Base-by-base conservation (phyloP, 495 filamentous ascomycete genomes). In the Wilcoxina mikolae region DNA sequence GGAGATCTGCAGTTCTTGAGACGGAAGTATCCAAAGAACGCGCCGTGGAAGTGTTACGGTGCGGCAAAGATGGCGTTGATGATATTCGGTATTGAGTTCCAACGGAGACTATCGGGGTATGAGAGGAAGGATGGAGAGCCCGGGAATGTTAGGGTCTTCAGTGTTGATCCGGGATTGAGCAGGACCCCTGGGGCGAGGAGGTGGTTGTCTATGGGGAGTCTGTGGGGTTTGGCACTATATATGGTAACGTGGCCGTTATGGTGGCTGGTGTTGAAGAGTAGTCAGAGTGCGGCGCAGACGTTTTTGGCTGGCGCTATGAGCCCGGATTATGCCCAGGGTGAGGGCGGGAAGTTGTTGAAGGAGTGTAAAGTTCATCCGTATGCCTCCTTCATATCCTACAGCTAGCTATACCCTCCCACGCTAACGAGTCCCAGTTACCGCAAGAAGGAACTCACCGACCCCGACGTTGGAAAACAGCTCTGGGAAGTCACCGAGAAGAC, bases 21-120 rank as follows among this genome's bases (percentile, higher is more conserved):
- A 12, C 56, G 64, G 3, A 54, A 56, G 27, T 66, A 66, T 44
- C 64, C 64, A 28, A 31, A 25, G 3, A 29, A 25, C 26, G 66
- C 72, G 55, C 68, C 69, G 24, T 80, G 77, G 77, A 62, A 70
- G 15, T 78, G 86, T 18, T 95, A 93, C 68, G 83, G 81, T 12
- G 76, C 85, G 28, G 91, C 86, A 68, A 95, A 96, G 69, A 73
- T 95, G 58, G 83, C 91, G 3, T 72, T 93, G 43, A 93, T 89
- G 76, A 75, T 81, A 29, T 95, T 95, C 65, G 87, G 84, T 4
- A 76, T 78, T 51, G 81, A 88, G 12, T 95, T 87, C 67, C 88
- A 95, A 68, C 85, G 90, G 62, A 87, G 93, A 64, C 71, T 96
- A 22, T 81, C 84, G 58, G 70, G 80, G 3, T 89, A 90, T 66